Percentiles rank a stretch among this genome's conserved stretches.
These are phyloP conservation scores for Phlyctochytrium planicorne DNA, from an alignment of 192 early-diverging fungal genomes.

Conservation along the genomic window DNA sequence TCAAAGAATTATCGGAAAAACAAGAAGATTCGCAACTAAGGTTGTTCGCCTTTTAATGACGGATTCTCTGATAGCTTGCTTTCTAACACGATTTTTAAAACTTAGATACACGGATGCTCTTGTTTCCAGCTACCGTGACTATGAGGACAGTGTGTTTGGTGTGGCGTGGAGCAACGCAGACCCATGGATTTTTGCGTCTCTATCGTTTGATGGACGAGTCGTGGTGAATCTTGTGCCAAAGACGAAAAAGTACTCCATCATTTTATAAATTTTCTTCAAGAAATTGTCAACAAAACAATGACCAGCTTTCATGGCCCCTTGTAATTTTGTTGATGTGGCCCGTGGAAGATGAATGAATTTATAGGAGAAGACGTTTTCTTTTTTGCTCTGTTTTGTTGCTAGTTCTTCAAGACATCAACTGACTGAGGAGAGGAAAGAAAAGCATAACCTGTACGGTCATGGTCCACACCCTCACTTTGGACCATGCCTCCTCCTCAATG, in stretches of 20 bases:
- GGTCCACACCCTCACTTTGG: too few species aligned
- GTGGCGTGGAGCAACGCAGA: constrained; percentile 87
- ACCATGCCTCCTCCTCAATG: too few species aligned
- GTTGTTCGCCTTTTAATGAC: constrained; percentile 12
- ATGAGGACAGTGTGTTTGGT: constrained; percentile 92
- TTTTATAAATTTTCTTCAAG: constrained; percentile 38
- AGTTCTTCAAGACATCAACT: too few species aligned
- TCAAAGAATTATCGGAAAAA: background rate
- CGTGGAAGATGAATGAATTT: too few species aligned
- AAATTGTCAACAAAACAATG: background rate
- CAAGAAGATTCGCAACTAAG: background rate
- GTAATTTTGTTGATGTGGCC: too few species aligned
- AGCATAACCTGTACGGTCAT: too few species aligned
- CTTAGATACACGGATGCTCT: constrained; percentile 71
- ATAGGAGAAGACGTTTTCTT: too few species aligned
- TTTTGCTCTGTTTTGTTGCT: too few species aligned
- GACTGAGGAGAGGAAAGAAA: too few species aligned
- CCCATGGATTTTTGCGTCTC: constrained; percentile 92
- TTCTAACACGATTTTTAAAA: background rate
- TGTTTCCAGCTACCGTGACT: constrained; percentile 85
- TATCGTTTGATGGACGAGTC: constrained; percentile 92
- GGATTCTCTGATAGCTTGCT: background rate
- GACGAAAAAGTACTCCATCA: constrained; percentile 83
- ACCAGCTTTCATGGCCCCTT: too few species aligned
- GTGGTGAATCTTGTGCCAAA: constrained; percentile 88